Conservation (phyloP, 371 early-diverging fungal genomes). For the Syncephalis fuscata region DNA sequence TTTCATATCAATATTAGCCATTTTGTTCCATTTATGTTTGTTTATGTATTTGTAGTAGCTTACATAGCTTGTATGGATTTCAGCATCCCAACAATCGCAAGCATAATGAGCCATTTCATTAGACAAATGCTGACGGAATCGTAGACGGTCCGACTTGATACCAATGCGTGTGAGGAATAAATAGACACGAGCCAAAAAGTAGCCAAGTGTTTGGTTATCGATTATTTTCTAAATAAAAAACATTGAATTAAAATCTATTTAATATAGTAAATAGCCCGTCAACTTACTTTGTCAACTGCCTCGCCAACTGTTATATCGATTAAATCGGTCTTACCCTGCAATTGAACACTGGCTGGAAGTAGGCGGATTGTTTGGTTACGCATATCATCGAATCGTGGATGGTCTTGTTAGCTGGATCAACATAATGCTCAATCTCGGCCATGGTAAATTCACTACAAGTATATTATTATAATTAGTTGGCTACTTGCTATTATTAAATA, state of each 20-base stretch:
- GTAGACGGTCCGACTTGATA: slow-evolving; percentile 70
- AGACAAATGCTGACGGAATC: slow-evolving; percentile 98
- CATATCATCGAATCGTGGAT: slow-evolving; percentile 81
- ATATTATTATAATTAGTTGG: neutral
- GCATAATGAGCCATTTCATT: slow-evolving; percentile 99
- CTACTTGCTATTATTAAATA: neutral
- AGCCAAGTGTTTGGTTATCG: slow-evolving; percentile 96
- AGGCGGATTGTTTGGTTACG: slow-evolving; percentile 58
- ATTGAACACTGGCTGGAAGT: slow-evolving; percentile 63
- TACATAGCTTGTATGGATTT: slow-evolving; percentile 68
- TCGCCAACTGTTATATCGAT: slow-evolving; percentile 75
- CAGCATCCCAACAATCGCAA: slow-evolving; percentile 98
- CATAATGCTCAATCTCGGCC: slow-evolving; percentile 99
- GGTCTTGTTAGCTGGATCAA: slow-evolving; percentile 90
- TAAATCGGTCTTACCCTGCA: slow-evolving; percentile 54
- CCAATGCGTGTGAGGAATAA: slow-evolving; percentile 91
- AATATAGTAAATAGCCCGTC: neutral
- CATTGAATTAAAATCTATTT: neutral
- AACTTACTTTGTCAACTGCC: slow-evolving; percentile 60
- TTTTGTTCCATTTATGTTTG: neutral
- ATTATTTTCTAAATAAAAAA: slow-evolving; percentile 37
- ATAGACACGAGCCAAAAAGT: slow-evolving; percentile 95
- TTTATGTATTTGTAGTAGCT: slow-evolving; percentile 13
- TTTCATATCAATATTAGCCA: slow-evolving; percentile 13
- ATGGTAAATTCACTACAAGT: slow-evolving; percentile 87